Percentiles rank a stretch among this genome's conserved stretches.
phyloP scores from a whole-genome alignment of 1,284 basidiomycete genomes.

The Tilletia indica region DNA sequence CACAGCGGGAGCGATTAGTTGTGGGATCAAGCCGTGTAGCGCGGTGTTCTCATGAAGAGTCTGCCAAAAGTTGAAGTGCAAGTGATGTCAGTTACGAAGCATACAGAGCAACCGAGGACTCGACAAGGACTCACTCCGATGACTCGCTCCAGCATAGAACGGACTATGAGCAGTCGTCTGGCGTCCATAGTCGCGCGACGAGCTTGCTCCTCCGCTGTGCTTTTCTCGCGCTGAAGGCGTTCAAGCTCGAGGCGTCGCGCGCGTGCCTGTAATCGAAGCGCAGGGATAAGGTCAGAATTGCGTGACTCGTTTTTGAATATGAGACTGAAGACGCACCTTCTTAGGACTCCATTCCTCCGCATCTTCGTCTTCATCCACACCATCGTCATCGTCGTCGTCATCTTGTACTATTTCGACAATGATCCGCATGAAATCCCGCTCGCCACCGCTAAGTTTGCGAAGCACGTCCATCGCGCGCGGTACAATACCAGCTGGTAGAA shows the following conservation, averaged over 20 bases:
- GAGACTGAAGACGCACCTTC: slow-evolving; percentile 5
- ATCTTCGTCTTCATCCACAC: slow-evolving; percentile 57
- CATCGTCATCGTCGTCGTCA: slow-evolving; percentile 30
- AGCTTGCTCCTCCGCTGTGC: slow-evolving; percentile 12
- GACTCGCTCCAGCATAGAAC: slow-evolving; percentile 81
- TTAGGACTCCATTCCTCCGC: slow-evolving; percentile 29
- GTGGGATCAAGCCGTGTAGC: slow-evolving; percentile 81
- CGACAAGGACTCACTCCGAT: slow-evolving; percentile 24
- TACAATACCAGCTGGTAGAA: slow-evolving; percentile 75
- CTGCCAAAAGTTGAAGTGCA: neutral
- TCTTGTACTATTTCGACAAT: slow-evolving; percentile 85
- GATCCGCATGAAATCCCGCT: slow-evolving; percentile 86
- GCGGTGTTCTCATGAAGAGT: slow-evolving; percentile 90
- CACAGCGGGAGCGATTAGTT: slow-evolving; percentile 86
- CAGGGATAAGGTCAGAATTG: neutral
- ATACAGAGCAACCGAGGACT: neutral
- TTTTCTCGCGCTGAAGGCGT: neutral
- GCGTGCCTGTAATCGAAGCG: neutral
- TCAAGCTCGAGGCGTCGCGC: slow-evolving; percentile 5
- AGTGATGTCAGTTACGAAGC: neutral
- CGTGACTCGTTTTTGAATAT: neutral
- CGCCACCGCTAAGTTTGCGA: slow-evolving; percentile 75
- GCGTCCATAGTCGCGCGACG: slow-evolving; percentile 37
- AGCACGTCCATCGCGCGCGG: slow-evolving; percentile 82
- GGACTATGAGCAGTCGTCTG: slow-evolving; percentile 65